Base-by-base conservation (phyloP, 345 rosid species). In the Eucalyptus brandiana region DNA sequence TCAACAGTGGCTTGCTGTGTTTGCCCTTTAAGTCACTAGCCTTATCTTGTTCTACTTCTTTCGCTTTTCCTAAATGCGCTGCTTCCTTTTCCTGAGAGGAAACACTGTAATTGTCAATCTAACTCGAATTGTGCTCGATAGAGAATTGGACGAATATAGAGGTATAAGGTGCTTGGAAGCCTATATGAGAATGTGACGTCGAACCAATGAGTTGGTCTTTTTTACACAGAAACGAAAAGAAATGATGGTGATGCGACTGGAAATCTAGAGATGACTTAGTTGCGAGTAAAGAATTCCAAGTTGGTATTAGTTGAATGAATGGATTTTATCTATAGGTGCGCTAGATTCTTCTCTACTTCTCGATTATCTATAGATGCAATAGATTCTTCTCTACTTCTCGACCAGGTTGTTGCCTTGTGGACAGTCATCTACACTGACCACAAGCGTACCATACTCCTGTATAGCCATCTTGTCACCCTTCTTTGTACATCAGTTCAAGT, bases 321-420 rank as follows among this genome's bases (percentile, higher is more conserved):
- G 32, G 18, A 62, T 62, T 30, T 13, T 30, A 60, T 30, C 2
- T 30, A 0, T 30, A 62, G 34, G 32, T 2, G 1, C 4, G 2
- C 4, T 62, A 3, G 69, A 6, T 62, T 62, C 69, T 62, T 13
- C 2, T 12, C 18, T 3, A 62, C 69, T 62, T 62, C 34, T 62
- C 18, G 1, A 62, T 13, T 30, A 60, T 30, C 2, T 30, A 0
- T 30, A 62, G 34, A 17, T 2, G 1, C 4, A 4, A 6, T 62
- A 3, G 69, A 6, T 62, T 62, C 69, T 62, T 13, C 2, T 12
- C 18, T 3, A 62, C 69, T 62, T 62, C 34, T 62, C 18, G 1
- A 62, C 34, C 69, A 62, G 18, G 69, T 62, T 62, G 5, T 62
- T 62, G 18, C 69, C 69, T 28, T 62, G 7, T 7, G 4, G 5